These are phyloP conservation scores for Trifolium fragiferum DNA, from an alignment of 306 rosid species.

Conservation along the genomic window DNA sequence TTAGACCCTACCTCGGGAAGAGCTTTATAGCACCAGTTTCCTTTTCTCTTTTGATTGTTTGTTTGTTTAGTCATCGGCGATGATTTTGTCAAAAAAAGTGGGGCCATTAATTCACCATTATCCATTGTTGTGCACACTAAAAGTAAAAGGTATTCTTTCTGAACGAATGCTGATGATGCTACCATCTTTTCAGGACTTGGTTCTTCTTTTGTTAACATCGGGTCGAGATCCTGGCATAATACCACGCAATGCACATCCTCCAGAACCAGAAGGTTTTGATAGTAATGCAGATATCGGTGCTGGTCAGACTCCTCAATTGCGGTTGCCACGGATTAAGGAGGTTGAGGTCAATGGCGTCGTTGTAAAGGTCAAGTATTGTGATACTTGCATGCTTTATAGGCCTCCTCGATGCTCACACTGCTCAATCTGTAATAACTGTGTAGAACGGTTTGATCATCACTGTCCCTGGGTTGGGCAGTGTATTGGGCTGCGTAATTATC, in stretches of 20 bases:
- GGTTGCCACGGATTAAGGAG: constrained; percentile 89
- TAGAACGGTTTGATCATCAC: constrained; percentile 94
- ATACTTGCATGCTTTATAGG: constrained; percentile 98
- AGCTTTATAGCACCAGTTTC: not conserved
- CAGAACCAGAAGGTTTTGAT: constrained; percentile 90
- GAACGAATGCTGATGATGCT: constrained; percentile 30
- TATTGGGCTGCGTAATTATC: constrained; percentile 95
- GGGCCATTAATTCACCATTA: constrained; percentile 18
- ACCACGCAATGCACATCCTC: constrained; percentile 96
- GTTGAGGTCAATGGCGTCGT: constrained; percentile 81
- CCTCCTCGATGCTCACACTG: constrained; percentile 99
- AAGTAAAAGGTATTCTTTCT: constrained; percentile 7
- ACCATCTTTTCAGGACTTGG: constrained; percentile 63
- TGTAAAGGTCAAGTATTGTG: constrained; percentile 89
- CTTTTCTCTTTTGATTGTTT: not conserved
- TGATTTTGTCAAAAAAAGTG: constrained; percentile 24
- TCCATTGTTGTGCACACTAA: constrained; percentile 1
- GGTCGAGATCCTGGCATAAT: constrained; percentile 99
- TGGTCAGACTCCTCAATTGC: constrained; percentile 91
- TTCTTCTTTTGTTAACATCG: constrained; percentile 86
- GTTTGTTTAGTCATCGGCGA: not conserved
- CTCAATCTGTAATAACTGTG: constrained; percentile 97
- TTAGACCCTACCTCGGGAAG: not conserved
- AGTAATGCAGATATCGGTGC: constrained; percentile 69
- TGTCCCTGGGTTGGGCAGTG: constrained; percentile 99